phyloP scores from a whole-genome alignment of 2,329 filamentous ascomycete genomes.

The Dryadomyces quercus-mongolicae region DNA sequence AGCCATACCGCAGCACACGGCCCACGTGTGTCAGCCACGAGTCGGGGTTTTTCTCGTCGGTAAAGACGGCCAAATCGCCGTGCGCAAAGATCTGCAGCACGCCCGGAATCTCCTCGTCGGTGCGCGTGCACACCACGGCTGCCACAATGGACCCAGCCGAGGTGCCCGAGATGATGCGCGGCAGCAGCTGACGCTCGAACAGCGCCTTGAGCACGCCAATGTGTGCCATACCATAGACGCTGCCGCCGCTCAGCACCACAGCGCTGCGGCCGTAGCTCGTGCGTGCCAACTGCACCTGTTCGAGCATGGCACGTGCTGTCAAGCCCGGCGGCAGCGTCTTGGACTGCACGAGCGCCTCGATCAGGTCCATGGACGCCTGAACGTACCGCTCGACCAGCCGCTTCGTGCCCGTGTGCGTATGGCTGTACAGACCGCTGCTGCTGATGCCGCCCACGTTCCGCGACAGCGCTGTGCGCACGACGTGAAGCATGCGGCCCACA shows the following conservation, averaged over 20 bases:
- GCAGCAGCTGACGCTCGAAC: slow-evolving; percentile 62
- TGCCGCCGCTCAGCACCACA: slow-evolving; percentile 71
- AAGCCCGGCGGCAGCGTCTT: slow-evolving; percentile 36
- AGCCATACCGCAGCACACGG: slow-evolving; percentile 67
- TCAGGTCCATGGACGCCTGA: slow-evolving; percentile 61
- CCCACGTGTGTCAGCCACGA: slow-evolving; percentile 56
- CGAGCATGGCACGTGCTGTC: slow-evolving; percentile 47
- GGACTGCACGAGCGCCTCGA: slow-evolving; percentile 51
- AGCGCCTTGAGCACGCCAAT: slow-evolving; percentile 77
- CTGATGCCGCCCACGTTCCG: slow-evolving; percentile 81
- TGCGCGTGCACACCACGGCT: slow-evolving; percentile 64
- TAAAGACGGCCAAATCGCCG: slow-evolving; percentile 73
- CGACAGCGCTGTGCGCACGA: slow-evolving; percentile 68
- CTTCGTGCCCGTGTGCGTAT: slow-evolving; percentile 80
- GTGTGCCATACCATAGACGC: slow-evolving; percentile 86
- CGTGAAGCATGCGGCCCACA: slow-evolving; percentile 63
- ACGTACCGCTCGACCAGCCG: slow-evolving; percentile 79
- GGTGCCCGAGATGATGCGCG: slow-evolving; percentile 76
- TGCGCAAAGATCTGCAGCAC: slow-evolving; percentile 61
- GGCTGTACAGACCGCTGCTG: slow-evolving; percentile 67
- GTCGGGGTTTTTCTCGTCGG: slow-evolving; percentile 45
- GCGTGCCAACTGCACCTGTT: slow-evolving; percentile 58
- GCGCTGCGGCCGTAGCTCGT: slow-evolving; percentile 80
- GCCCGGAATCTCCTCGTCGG: slow-evolving; percentile 63
- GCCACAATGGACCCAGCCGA: slow-evolving; percentile 82